phyloP scores from a whole-genome alignment of 2,329 filamentous ascomycete genomes.

The Conoideocrella luteorostrata region DNA sequence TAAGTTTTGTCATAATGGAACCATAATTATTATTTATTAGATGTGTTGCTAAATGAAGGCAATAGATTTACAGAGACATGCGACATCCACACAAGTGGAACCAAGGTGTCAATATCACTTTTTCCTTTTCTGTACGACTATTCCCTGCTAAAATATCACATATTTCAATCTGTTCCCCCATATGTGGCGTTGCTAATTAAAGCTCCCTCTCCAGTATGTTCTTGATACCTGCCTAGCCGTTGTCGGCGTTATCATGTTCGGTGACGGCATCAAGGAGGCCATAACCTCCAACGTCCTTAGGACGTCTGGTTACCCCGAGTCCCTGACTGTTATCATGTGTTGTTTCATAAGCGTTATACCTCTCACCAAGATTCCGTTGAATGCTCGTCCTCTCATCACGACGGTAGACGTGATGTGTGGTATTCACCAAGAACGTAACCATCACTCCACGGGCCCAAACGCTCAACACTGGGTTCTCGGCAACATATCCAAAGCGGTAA shows the following conservation, averaged over 20 bases:
- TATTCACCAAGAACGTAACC: constrained; percentile 45
- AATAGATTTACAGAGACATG: constrained; percentile 57
- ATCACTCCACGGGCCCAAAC: constrained; percentile 32
- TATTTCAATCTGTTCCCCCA: no score
- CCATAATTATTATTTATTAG: no score
- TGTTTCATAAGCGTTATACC: constrained; percentile 88
- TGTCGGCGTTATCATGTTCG: constrained; percentile 89
- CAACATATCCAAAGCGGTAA: constrained; percentile 46
- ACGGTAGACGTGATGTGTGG: constrained; percentile 78
- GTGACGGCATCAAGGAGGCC: constrained; percentile 78
- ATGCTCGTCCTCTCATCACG: constrained; percentile 78
- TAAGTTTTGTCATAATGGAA: constrained; percentile 20
- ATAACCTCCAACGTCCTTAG: constrained; percentile 85
- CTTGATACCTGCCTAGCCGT: constrained; percentile 79
- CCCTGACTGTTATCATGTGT: constrained; percentile 71
- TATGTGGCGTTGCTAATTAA: not conserved
- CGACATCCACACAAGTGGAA: constrained; percentile 74
- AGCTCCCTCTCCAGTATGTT: constrained; percentile 48
- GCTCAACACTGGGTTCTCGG: constrained; percentile 34
- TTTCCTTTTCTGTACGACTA: constrained; percentile 64
- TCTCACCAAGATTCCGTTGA: constrained; percentile 89
- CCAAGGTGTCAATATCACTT: constrained; percentile 70
- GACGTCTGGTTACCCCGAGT: constrained; percentile 65
- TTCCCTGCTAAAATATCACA: not conserved
- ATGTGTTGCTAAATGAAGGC: not conserved